Evolutionary conservation across 2,329 filamentous ascomycete species (phyloP), one percentile per base, ranked within the genome.

Genomic region (Aspergillus sp.): DNA sequence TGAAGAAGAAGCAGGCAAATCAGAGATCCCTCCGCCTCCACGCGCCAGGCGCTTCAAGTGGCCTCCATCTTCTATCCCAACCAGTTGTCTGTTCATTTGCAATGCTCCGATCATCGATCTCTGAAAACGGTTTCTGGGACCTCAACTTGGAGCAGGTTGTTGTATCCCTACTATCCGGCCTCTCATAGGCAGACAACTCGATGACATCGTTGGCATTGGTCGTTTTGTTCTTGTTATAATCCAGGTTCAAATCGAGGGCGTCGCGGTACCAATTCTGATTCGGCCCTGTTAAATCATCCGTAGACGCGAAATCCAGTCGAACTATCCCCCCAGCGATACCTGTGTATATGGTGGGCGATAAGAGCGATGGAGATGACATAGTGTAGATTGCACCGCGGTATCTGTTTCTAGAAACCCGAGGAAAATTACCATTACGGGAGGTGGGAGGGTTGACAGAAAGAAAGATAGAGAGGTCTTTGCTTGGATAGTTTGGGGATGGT

Each of bases 361-460:
- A 71, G 8, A 74, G 69, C 3, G 77, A 80, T 3, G 78, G 78
- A 1, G 74, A 73, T 8, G 75, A 77, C 63, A 80, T 73, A 14
- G 71, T 73, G 59, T 80, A 80, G 21, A 80, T 73, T 6, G 77
- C 72, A 4, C 77, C 77, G 11, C 76, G 71, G 66, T 80, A 79
- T 17, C 62, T 65, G 44, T 55, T 61, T 58, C 57, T 59, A 31
- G 64, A 62, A 7, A 54, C 58, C 46, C 53, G 48, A n/a, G 52
- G 55, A 9, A 4, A 5, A 7, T 31, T 40, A 46, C 8, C 21
- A 57, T 56, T 58, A 15, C 33, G 15, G 12, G 53, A 33, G 54
- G 51, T 56, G 4, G 67, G 66, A 0, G 68, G 64, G 12, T 61
- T 64, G 19, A 73, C 62, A 12, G 75, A 76, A 11, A 79, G 65